Evolutionary conservation across 2,329 filamentous ascomycete species (phyloP).

Genomic region (Gaeumannomyces sp.): DNA sequence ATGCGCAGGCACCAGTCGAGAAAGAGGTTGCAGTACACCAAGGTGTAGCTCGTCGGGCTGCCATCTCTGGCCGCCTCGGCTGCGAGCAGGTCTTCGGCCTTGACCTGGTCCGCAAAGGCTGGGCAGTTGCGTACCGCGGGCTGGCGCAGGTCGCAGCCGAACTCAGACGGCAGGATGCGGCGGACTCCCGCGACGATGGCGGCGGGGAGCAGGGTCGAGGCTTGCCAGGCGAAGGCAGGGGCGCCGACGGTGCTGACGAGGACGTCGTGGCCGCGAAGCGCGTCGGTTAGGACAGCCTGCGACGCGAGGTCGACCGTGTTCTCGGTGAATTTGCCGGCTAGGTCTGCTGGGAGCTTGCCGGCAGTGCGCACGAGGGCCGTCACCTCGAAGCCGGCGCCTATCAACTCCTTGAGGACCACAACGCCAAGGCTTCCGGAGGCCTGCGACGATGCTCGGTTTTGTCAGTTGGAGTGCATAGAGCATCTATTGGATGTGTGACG

Average conservation of each 20-base stretch:
- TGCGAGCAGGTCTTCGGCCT: constrained; percentile 27
- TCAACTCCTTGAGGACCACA: constrained; percentile 2
- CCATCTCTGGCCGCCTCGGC: constrained; percentile 10
- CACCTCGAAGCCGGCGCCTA: constrained; percentile 4
- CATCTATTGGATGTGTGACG: not conserved
- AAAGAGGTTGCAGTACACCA: constrained; percentile 20
- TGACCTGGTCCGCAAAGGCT: constrained; percentile 31
- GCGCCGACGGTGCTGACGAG: constrained; percentile 42
- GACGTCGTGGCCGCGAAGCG: constrained; percentile 43
- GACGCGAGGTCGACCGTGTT: constrained; percentile 29
- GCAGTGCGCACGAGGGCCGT: constrained; percentile 6
- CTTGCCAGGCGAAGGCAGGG: constrained; percentile 26
- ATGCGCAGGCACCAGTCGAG: constrained; percentile 22
- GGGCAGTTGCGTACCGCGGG: constrained; percentile 8
- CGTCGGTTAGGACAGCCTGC: constrained; percentile 30
- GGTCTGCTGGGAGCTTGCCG: constrained; percentile 1
- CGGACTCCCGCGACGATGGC: constrained; percentile 17
- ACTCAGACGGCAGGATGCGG: constrained; percentile 19
- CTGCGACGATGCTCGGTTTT: not conserved
- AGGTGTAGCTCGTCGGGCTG: constrained; percentile 18
- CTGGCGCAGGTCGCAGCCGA: constrained; percentile 16
- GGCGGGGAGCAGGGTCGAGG: constrained; percentile 15
- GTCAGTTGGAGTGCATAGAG: not conserved
- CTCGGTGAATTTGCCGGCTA: constrained; percentile 3
- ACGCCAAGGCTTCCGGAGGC: constrained; percentile 3